Evolutionary conservation across 768 basidiomycete genomes (phyloP), one percentile per base, ranked within the genome.

Genomic region (Amyloporia xantha): DNA sequence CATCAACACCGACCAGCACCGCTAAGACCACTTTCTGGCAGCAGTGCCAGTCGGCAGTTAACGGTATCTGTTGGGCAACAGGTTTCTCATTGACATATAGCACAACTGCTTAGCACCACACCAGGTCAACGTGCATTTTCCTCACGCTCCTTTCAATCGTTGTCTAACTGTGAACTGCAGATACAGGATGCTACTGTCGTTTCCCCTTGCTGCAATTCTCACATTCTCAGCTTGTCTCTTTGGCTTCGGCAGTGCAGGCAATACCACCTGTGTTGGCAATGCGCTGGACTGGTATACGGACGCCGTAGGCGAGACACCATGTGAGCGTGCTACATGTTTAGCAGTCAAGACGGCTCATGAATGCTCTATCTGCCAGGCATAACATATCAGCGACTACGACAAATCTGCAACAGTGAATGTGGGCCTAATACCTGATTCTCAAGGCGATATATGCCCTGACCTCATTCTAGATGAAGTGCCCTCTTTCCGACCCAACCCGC

Each of bases 231-330:
- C n/a, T n/a, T n/a, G n/a, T n/a, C n/a, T n/a, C n/a, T n/a, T n/a
- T n/a, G n/a, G n/a, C n/a, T n/a, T n/a, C n/a, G n/a, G n/a, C n/a
- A n/a, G n/a, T n/a, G 33, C 25, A 3, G 44, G 23, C 15, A 45
- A 45, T n/a, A 45, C 44, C 3, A 36, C 44, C 19, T 45, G 44
- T 30, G 28, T 23, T 33, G 33, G 44, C 2, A 36, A 27, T 27
- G 33, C 28, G 11, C 44, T 45, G n/a, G 44, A 45, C n/a, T 45
- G 44, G 44, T 45, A 45, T 19, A 45, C 28, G 10, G 17, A 33
- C 19, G 17, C 19, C 3, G 44, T 45, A 5, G 44, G 44, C 5
- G 44, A 45, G 21, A 45, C 44, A 23, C 44, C 44, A 36, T 45
- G 44, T 45, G 21, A 9, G 44, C 17, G 3, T 4, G 10, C n/a